Evolutionary conservation across 345 rosid species (phyloP), one percentile per base, ranked within the genome.

Genomic region (Kernera saxatilis): DNA sequence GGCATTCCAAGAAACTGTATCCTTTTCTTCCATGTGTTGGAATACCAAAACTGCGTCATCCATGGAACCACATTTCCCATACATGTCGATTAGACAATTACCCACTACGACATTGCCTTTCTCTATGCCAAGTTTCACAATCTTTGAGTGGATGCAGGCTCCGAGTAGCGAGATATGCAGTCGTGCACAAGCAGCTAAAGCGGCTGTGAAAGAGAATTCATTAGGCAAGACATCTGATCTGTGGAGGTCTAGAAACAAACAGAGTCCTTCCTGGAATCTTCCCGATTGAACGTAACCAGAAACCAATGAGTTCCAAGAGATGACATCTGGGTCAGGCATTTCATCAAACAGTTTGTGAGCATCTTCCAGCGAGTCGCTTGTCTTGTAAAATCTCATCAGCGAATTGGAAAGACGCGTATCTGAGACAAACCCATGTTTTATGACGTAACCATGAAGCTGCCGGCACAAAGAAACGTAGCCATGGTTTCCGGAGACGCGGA

Each of bases 81-180:
- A 90, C 88, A 86, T 83, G 69, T 88, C 93, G 29, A 92, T 81
- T 79, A 92, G 80, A 77, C 95, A 92, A 74, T 92, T 90, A 32
- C 77, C 87, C 44, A 85, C 80, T 1, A 75, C 73, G 37, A 88
- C 64, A 61, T 74, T 55, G 1, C 81, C 78, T 52, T 61, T 74
- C 50, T 65, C 85, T 65, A 81, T 1, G 22, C 96, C 90, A 67
- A 40, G 73, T 70, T 87, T 85, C 67, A 88, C 67, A 71, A 84
- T 60, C 80, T 79, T 80, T 30, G 88, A 83, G 76, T 92, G 95
- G 65, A 92, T 65, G 12, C 82, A 79, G 46, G 61, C 45, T 69
- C 91, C 91, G 0, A 88, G 55, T 9, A 5, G 72, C 63, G 70
- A 57, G 72, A 76, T 36, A 22, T 75, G 37, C 18, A 78, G 46